These are phyloP conservation scores for Cladophialophora chaetospira DNA, from an alignment of 2,329 filamentous ascomycete species.

Conservation along the genomic window DNA sequence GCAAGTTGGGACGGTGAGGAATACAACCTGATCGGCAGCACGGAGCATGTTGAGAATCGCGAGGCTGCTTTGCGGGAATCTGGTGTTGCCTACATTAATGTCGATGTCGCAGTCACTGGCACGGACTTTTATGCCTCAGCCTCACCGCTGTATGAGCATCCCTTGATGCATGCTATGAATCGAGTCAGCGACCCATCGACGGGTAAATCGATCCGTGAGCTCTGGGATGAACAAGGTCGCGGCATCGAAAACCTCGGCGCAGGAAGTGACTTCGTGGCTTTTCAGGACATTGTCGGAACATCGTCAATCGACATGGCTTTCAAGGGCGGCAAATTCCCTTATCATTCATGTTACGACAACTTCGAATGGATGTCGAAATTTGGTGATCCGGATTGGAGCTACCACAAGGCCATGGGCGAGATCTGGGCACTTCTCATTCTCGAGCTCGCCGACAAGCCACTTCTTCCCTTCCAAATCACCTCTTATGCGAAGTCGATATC, in stretches of 20 bases:
- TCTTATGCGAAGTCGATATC: conserved; percentile 69
- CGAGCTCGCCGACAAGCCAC: conserved; percentile 77
- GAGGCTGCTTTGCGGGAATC: conserved; percentile 70
- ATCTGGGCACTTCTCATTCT: conserved; percentile 80
- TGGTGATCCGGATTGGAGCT: conserved; percentile 78
- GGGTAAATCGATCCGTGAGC: conserved; percentile 64
- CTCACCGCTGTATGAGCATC: conserved; percentile 75
- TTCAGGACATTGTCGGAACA: conserved; percentile 86
- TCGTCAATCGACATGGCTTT: conserved; percentile 87
- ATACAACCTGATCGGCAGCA: conserved; percentile 92
- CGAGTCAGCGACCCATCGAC: conserved; percentile 69
- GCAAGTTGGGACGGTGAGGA: conserved; percentile 94
- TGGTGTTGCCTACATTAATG: conserved; percentile 86
- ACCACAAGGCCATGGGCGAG: conserved; percentile 78
- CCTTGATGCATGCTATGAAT: conserved; percentile 71
- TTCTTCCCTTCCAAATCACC: conserved; percentile 78
- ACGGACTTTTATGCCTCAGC: conserved; percentile 73
- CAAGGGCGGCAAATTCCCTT: conserved; percentile 65
- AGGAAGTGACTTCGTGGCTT: conserved; percentile 82
- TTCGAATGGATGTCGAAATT: conserved; percentile 81
- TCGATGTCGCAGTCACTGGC: conserved; percentile 80
- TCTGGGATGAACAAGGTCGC: conserved; percentile 70
- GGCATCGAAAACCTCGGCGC: conserved; percentile 70
- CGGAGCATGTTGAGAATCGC: conserved; percentile 89
- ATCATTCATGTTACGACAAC: conserved; percentile 85